These are phyloP conservation scores for Fraxinus cuspidata DNA, from an alignment of 257 asterid species.

Conservation along the genomic window DNA sequence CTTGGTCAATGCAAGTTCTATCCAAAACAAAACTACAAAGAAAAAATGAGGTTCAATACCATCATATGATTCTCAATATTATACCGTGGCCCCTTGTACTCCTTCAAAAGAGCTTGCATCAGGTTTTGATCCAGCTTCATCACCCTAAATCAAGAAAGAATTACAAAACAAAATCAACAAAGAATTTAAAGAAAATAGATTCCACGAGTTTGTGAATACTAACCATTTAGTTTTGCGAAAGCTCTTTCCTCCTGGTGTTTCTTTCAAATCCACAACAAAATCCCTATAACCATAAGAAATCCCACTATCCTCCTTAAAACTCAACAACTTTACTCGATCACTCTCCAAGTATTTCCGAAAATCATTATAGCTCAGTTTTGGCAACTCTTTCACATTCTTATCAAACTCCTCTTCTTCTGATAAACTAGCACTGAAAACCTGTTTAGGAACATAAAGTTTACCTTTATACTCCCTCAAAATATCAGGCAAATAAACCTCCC, in stretches of 20 bases:
- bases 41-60: constrained; percentile 41
- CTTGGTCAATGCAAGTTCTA: background rate
- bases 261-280: constrained; percentile 84
- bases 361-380: constrained; percentile 66
- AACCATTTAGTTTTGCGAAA: constrained; percentile 91
- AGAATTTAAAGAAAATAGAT: constrained; percentile 19
- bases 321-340: constrained; percentile 75
- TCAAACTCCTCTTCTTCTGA: constrained; percentile 88
- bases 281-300: constrained; percentile 48
- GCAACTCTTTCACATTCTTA: constrained; percentile 70
- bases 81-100: constrained; percentile 69
- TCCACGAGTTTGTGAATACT: constrained; percentile 29
- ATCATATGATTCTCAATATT: constrained; percentile 81
- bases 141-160: constrained; percentile 51
- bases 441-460: constrained; percentile 91
- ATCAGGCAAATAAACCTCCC: constrained; percentile 77
- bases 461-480: constrained; percentile 88
- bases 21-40: constrained; percentile 10
- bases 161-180: constrained; percentile 21
- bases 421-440: constrained; percentile 61
- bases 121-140: constrained; percentile 68
- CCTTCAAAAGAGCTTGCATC: constrained; percentile 56
- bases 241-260: constrained; percentile 73
- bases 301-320: constrained; percentile 61
- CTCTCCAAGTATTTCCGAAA: constrained; percentile 58